A percentile compares a stretch with the other conserved stretches of the same genome.
Conservation (phyloP, 2,329 filamentous ascomycete genomes). For the Sordariomycetes sp. region DNA sequence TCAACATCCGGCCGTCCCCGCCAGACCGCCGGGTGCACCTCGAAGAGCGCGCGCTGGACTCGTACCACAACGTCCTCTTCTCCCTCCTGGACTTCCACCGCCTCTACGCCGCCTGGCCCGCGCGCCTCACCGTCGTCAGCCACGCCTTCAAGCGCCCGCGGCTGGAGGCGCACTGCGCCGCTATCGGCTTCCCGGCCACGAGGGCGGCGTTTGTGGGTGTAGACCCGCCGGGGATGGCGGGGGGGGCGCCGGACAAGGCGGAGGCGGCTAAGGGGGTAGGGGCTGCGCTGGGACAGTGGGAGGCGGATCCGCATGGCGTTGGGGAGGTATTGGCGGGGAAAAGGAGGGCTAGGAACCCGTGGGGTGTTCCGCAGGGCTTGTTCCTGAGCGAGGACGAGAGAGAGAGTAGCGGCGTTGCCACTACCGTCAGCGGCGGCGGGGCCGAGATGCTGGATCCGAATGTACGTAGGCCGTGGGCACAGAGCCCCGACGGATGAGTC, state of each 20-base stretch:
- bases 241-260: conserved; percentile 19
- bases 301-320: conserved; percentile 38
- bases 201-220: conserved; percentile 48
- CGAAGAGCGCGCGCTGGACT: conserved; percentile 71
- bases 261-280: conserved; percentile 29
- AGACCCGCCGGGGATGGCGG: conserved; percentile 43
- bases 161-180: conserved; percentile 51
- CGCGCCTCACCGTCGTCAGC: conserved; percentile 50
- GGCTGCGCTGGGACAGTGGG: conserved; percentile 36
- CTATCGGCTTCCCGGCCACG: conserved; percentile 41
- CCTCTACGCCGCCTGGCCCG: conserved; percentile 42
- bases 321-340: conserved; percentile 34
- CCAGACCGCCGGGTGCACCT: conserved; percentile 32
- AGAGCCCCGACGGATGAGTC: neutral
- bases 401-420: conserved; percentile 24
- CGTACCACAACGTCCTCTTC: conserved; percentile 76
- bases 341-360: conserved; percentile 37
- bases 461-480: conserved; percentile 26
- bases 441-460: conserved; percentile 29
- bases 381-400: conserved; percentile 26
- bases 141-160: conserved; percentile 59
- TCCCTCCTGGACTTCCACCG: conserved; percentile 50
- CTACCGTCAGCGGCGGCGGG: conserved; percentile 18
- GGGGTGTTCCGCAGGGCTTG: conserved; percentile 30
- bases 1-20: conserved; percentile 21